Evolutionary conservation across 768 basidiomycete genomes (phyloP).

Genomic region (Crassisporium funariophilum): DNA sequence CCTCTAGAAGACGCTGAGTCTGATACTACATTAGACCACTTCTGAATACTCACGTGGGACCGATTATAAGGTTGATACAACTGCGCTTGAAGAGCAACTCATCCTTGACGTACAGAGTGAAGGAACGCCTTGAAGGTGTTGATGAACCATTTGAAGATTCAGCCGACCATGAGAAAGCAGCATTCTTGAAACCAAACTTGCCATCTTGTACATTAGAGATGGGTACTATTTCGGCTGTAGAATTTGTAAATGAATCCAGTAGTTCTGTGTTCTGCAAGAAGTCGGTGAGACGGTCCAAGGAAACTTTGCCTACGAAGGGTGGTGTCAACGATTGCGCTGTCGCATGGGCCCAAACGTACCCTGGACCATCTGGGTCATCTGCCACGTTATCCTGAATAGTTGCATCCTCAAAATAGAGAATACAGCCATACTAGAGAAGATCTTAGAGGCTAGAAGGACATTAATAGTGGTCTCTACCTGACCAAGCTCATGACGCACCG

Average conservation of each 20-base stretch:
- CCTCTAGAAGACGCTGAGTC: slow-evolving; percentile 40
- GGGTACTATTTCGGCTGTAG: background rate
- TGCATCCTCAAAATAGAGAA: slow-evolving; percentile 62
- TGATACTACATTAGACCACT: background rate
- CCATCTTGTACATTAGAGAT: slow-evolving; percentile 6
- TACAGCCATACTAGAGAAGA: slow-evolving; percentile 59
- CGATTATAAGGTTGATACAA: slow-evolving; percentile 56
- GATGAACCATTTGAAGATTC: slow-evolving; percentile 29
- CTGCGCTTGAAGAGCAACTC: slow-evolving; percentile 57
- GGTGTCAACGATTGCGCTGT: background rate
- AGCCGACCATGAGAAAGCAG: slow-evolving; percentile 54
- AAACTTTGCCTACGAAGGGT: slow-evolving; percentile 47
- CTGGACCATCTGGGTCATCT: slow-evolving; percentile 24
- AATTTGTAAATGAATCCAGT: slow-evolving; percentile 35
- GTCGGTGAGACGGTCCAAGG: slow-evolving; percentile 54
- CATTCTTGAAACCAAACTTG: slow-evolving; percentile 43
- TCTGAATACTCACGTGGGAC: slow-evolving; percentile 42
- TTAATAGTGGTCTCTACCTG: slow-evolving; percentile 11
- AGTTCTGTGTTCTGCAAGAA: slow-evolving; percentile 52
- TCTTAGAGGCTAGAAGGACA: slow-evolving; percentile 45
- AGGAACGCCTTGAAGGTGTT: slow-evolving; percentile 50
- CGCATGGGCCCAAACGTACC: slow-evolving; percentile 22
- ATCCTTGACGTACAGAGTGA: slow-evolving; percentile 51
- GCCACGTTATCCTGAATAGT: slow-evolving; percentile 37
- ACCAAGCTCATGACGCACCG: slow-evolving; percentile 15